phyloP scores from a whole-genome alignment of 2,329 filamentous ascomycete species.

The Epichloe amarillans region DNA sequence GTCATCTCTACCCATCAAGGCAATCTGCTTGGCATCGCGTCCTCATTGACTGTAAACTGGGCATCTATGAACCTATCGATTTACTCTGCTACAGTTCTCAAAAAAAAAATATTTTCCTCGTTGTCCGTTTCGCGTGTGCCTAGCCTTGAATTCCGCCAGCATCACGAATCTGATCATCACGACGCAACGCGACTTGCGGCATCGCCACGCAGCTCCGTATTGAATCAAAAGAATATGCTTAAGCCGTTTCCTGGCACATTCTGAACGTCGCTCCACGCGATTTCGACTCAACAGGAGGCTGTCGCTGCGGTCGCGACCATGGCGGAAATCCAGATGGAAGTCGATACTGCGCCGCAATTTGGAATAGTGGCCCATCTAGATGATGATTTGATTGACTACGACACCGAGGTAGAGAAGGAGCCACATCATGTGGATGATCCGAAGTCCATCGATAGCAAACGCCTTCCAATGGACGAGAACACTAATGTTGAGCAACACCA shows the following conservation, averaged over 20 bases:
- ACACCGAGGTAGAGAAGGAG: slow-evolving; percentile 16
- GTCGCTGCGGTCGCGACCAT: slow-evolving; percentile 6
- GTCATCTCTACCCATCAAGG: background rate
- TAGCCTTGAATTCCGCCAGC: background rate
- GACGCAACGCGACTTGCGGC: background rate
- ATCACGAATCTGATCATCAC: background rate
- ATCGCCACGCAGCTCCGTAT: background rate
- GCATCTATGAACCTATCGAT: background rate
- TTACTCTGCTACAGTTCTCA: background rate
- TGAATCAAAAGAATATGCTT: background rate
- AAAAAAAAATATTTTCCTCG: background rate
- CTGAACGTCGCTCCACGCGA: background rate
- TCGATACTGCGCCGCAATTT: slow-evolving; percentile 16
- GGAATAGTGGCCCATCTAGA: slow-evolving; percentile 13
- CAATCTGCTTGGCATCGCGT: background rate
- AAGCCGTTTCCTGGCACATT: background rate
- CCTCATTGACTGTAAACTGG: background rate
- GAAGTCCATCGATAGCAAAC: background rate
- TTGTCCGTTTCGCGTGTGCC: background rate
- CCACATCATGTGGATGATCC: background rate
- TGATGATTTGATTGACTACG: slow-evolving; percentile 26
- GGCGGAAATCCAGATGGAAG: slow-evolving; percentile 20
- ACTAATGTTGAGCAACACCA: slow-evolving; percentile 3
- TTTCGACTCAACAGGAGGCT: background rate
- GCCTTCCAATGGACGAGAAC: background rate